These are phyloP conservation scores for Globisporangium mamillatum DNA, from an alignment of 352 stramenopile genomes.

Conservation along the genomic window DNA sequence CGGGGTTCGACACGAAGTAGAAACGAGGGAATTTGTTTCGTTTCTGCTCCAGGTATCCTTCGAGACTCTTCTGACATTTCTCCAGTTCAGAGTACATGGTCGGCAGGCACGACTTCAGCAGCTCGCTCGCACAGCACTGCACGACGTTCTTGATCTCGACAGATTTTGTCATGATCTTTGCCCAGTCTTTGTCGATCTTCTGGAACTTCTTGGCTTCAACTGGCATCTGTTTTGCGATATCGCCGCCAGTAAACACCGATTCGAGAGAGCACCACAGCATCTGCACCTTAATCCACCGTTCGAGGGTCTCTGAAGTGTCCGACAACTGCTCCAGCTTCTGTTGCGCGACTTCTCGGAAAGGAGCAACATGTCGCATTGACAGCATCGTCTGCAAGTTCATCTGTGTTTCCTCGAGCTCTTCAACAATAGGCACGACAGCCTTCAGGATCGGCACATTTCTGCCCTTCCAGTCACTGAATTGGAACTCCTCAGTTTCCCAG, in stretches of 20 bases:
- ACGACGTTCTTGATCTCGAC: constrained; percentile 91
- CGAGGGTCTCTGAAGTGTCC: constrained; percentile 96
- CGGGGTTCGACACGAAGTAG: constrained; percentile 98
- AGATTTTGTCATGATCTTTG: constrained; percentile 96
- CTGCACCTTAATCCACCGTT: constrained; percentile 98
- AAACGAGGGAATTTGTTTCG: constrained; percentile 98
- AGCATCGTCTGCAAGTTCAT: constrained; percentile 99
- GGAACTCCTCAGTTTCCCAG: constrained; percentile 95
- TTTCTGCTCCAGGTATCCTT: constrained; percentile 98
- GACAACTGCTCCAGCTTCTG: constrained; percentile 92
- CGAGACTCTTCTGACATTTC: constrained; percentile 97
- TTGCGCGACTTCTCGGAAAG: constrained; percentile 96
- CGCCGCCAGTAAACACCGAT: constrained; percentile 97
- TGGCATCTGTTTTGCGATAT: constrained; percentile 99
- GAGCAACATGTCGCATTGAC: constrained; percentile 95
- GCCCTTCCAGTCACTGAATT: constrained; percentile 94
- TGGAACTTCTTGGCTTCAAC: constrained; percentile 98
- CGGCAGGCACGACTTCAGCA: constrained; percentile 95
- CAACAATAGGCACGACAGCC: constrained; percentile 93
- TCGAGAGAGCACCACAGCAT: constrained; percentile 98
- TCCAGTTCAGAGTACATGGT: constrained; percentile 98
- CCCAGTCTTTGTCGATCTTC: constrained; percentile 98
- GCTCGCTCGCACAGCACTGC: constrained; percentile 93
- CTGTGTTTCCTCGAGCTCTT: constrained; percentile 97
- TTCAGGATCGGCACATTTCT: constrained; percentile 96